A percentile compares a stretch with the other conserved stretches of the same genome.
These are phyloP conservation scores for Hemerocallis citrina DNA, from an alignment of 106 monocot species.

Conservation along the genomic window DNA sequence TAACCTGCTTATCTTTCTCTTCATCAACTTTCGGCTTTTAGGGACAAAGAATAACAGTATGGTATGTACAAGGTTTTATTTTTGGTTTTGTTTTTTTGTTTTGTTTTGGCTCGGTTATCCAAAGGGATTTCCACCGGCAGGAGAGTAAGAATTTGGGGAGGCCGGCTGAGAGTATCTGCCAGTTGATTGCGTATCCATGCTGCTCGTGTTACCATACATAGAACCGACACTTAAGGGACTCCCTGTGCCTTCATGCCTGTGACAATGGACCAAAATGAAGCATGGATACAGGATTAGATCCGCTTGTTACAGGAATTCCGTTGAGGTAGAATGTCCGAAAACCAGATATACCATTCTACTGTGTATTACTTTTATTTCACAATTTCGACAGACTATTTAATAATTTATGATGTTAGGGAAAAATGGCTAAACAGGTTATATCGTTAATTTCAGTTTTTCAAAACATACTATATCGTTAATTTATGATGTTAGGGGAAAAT, in stretches of 20 bases:
- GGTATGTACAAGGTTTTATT: neutral
- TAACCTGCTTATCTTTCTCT: neutral
- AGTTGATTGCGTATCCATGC: conserved; percentile 16
- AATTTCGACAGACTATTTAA: too few species aligned
- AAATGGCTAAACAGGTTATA: too few species aligned
- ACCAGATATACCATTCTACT: too few species aligned
- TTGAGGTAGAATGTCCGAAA: too few species aligned
- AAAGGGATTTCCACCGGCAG: conserved; percentile 47
- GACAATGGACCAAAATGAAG: neutral
- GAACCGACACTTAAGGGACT: neutral
- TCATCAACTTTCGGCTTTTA: neutral
- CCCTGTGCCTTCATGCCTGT: conserved; percentile 5
- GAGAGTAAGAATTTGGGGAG: conserved; percentile 23
- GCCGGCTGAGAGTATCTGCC: conserved; percentile 17
- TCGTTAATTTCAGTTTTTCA: too few species aligned
- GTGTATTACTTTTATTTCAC: too few species aligned
- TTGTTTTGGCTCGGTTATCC: too few species aligned
- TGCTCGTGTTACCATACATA: conserved; percentile 2
- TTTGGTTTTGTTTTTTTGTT: neutral
- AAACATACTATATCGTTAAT: too few species aligned
- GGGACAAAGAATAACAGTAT: conserved; percentile 6
- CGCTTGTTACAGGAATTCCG: too few species aligned
- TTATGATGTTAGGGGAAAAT: too few species aligned
- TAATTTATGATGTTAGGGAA: too few species aligned
- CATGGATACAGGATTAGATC: too few species aligned